phyloP scores from a whole-genome alignment of 2,329 filamentous ascomycete species.

The Cladophialophora carrionii region DNA sequence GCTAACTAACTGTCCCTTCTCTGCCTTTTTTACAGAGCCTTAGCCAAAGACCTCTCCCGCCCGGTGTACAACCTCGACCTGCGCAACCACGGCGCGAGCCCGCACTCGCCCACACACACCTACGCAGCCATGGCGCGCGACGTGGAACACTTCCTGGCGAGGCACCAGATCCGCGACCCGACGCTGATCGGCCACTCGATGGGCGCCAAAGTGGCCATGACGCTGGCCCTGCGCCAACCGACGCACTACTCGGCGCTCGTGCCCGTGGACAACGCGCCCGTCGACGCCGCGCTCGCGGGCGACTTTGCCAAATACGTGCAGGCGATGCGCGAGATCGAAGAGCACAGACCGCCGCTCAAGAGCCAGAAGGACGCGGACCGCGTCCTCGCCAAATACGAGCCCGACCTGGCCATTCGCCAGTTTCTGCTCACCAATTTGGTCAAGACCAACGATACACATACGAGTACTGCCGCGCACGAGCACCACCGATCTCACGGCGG shows the following conservation, averaged over 20 bases:
- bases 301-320: conserved; percentile 79
- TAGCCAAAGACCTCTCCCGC: conserved; percentile 78
- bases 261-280: conserved; percentile 87
- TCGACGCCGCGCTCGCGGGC: conserved; percentile 73
- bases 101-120: conserved; percentile 74
- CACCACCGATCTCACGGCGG: background rate
- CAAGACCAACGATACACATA: conserved; percentile 15
- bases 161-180: conserved; percentile 68
- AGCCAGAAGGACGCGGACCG: conserved; percentile 35
- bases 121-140: conserved; percentile 83
- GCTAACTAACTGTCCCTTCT: background rate
- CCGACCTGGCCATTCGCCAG: conserved; percentile 77
- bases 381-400: conserved; percentile 33
- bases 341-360: conserved; percentile 21
- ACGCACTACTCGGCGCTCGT: conserved; percentile 71
- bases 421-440: conserved; percentile 85
- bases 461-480: background rate
- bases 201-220: conserved; percentile 94
- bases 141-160: conserved; percentile 73
- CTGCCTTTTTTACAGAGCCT: conserved; percentile 57
- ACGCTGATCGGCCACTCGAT: conserved; percentile 94
- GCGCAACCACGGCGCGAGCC: conserved; percentile 89
- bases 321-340: conserved; percentile 80
- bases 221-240: conserved; percentile 73
- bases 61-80: conserved; percentile 85